Evolutionary conservation across 2,329 filamentous ascomycete species (phyloP).

Genomic region (Paraphaeosphaeria sporulosa): DNA sequence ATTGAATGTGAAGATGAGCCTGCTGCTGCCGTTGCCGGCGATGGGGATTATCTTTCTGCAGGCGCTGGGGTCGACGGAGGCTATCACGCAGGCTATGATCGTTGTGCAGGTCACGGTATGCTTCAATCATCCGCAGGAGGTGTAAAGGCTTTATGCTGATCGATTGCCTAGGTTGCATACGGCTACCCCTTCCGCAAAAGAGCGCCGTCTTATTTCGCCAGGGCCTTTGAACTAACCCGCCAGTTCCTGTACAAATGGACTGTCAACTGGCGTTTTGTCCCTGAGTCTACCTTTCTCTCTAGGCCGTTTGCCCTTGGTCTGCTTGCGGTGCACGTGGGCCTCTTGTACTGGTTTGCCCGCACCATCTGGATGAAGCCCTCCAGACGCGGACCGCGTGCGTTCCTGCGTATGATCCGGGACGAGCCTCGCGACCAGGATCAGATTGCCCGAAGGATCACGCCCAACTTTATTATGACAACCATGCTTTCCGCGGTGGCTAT

Average conservation of each 20-base stretch:
- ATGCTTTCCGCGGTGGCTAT: conserved; percentile 79
- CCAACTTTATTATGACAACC: conserved; percentile 77
- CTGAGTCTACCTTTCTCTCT: conserved; percentile 80
- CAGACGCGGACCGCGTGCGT: conserved; percentile 62
- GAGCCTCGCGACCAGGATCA: conserved; percentile 60
- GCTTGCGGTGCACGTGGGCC: conserved; percentile 68
- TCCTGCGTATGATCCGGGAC: conserved; percentile 60
- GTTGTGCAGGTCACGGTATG: conserved; percentile 81
- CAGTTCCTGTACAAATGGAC: conserved; percentile 98
- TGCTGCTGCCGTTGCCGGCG: conserved; percentile 83
- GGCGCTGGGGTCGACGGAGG: conserved; percentile 70
- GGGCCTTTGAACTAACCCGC: conserved; percentile 89
- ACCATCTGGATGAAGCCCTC: conserved; percentile 78
- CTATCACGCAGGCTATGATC: conserved; percentile 72
- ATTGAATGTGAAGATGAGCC: conserved; percentile 93
- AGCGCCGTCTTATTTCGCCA: conserved; percentile 73
- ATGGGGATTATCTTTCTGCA: conserved; percentile 79
- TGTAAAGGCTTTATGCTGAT: conserved; percentile 22
- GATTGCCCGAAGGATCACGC: conserved; percentile 68
- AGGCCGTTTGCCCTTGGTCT: conserved; percentile 72
- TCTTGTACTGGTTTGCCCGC: conserved; percentile 72
- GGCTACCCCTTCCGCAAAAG: conserved; percentile 74
- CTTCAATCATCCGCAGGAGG: conserved; percentile 32
- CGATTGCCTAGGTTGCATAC: conserved; percentile 55
- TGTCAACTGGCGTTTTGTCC: conserved; percentile 97